Percentiles rank a stretch among this genome's conserved stretches.
Conservation (phyloP, 768 basidiomycete species). For the Pleurotus djamor region DNA sequence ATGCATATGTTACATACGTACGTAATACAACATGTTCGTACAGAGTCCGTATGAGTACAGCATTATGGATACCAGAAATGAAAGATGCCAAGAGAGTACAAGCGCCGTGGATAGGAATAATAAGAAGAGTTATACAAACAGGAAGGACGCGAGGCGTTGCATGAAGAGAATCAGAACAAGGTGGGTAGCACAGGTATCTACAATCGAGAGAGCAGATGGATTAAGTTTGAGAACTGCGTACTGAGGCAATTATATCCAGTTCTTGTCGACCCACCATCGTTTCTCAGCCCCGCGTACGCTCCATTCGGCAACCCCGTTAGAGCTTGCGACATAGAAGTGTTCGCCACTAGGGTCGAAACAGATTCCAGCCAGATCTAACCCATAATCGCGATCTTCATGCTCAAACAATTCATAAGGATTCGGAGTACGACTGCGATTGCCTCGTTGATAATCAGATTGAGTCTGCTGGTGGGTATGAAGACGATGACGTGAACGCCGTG, state of each 20-base stretch:
- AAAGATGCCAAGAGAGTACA: not conserved
- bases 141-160: not conserved
- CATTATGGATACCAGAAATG: not conserved
- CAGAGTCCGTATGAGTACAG: conserved; percentile 5
- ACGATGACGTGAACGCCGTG: not conserved
- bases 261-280: conserved; percentile 64
- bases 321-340: conserved; percentile 67
- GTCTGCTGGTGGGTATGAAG: not conserved
- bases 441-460: conserved; percentile 9
- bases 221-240: not conserved
- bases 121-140: not conserved
- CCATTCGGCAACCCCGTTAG: conserved; percentile 75
- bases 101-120: not conserved
- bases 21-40: not conserved
- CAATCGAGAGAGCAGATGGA: not conserved
- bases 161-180: not conserved
- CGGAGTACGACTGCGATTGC: conserved; percentile 1
- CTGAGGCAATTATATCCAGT: conserved; percentile 32
- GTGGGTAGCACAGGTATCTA: not conserved
- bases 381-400: conserved; percentile 12
- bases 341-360: conserved; percentile 74
- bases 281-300: conserved; percentile 68
- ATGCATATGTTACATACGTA: not conserved
- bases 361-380: conserved; percentile 63
- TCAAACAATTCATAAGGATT: conserved; percentile 1